A percentile compares a stretch with the other conserved stretches of the same genome.
These are phyloP conservation scores for Alternaria triticina DNA, from an alignment of 2,329 filamentous ascomycete species.

Conservation along the genomic window DNA sequence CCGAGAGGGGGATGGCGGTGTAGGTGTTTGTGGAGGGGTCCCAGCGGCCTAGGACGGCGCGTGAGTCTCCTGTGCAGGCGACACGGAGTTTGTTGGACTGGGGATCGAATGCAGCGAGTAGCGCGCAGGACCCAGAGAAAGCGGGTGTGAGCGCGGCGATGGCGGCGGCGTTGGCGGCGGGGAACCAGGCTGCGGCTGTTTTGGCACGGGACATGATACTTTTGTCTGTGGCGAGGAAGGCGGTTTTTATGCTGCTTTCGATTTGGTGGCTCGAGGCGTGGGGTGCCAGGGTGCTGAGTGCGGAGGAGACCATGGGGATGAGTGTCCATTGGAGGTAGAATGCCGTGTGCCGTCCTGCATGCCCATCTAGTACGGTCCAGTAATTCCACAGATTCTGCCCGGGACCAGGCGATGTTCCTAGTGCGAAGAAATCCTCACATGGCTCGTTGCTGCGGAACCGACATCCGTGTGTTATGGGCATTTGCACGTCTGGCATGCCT, in stretches of 20 bases:
- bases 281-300: slow-evolving; percentile 41
- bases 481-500: slow-evolving; percentile 13
- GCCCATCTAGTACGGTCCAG: slow-evolving; percentile 59
- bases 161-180: slow-evolving; percentile 39
- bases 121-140: slow-evolving; percentile 66
- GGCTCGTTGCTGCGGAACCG: slow-evolving; percentile 39
- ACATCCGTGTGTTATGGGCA: slow-evolving; percentile 44
- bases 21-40: slow-evolving; percentile 55
- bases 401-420: slow-evolving; percentile 38
- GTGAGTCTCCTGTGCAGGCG: slow-evolving; percentile 71
- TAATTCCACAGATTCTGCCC: slow-evolving; percentile 43
- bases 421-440: slow-evolving; percentile 41
- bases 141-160: slow-evolving; percentile 45
- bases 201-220: slow-evolving; percentile 57
- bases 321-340: slow-evolving; percentile 51
- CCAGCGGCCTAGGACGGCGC: slow-evolving; percentile 67
- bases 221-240: slow-evolving; percentile 64
- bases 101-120: slow-evolving; percentile 68
- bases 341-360: slow-evolving; percentile 55
- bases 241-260: slow-evolving; percentile 62
- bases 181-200: slow-evolving; percentile 48
- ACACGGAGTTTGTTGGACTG: slow-evolving; percentile 61
- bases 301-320: slow-evolving; percentile 52
- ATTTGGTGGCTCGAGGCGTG: slow-evolving; percentile 55
- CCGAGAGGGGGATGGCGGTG: slow-evolving; percentile 61